These are phyloP conservation scores for Fusarium clavum DNA, from an alignment of 2,329 filamentous ascomycete genomes.

Conservation along the genomic window DNA sequence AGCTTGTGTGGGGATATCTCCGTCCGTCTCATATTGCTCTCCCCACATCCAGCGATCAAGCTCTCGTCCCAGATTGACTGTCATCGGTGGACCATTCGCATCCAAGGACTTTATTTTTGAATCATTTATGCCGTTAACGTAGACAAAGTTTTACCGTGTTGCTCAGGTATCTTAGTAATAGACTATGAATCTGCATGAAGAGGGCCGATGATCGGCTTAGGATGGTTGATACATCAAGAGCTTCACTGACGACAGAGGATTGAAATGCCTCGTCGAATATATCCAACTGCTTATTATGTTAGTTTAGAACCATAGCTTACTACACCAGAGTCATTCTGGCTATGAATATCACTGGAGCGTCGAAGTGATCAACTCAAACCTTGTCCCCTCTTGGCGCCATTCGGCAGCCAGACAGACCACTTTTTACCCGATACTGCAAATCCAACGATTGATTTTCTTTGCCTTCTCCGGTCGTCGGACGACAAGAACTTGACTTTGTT, in stretches of 20 bases:
- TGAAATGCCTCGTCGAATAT: background rate
- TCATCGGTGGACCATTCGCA: constrained; percentile 11
- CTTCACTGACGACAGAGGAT: background rate
- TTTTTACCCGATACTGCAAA: constrained; percentile 36
- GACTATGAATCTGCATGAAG: background rate
- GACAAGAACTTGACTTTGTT: constrained; percentile 41
- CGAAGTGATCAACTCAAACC: constrained; percentile 21
- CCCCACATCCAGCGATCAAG: constrained; percentile 33
- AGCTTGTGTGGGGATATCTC: constrained; percentile 37
- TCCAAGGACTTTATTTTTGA: constrained; percentile 20
- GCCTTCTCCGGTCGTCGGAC: constrained; percentile 45
- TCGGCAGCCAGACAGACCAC: constrained; percentile 19
- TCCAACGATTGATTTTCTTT: constrained; percentile 22
- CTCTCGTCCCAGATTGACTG: constrained; percentile 24
- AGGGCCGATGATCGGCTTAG: background rate
- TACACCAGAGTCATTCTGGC: background rate
- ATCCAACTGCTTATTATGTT: background rate
- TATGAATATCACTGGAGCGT: background rate
- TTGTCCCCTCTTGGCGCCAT: constrained; percentile 30
- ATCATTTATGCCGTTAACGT: constrained; percentile 1
- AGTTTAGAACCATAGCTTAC: background rate
- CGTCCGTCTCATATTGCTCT: constrained; percentile 28
- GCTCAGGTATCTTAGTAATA: background rate
- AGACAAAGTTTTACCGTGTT: background rate
- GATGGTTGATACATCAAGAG: background rate